Evolutionary conservation across 352 stramenopile species (phyloP), one percentile per base, ranked within the genome.

Genomic region (Pythium coloratum): DNA sequence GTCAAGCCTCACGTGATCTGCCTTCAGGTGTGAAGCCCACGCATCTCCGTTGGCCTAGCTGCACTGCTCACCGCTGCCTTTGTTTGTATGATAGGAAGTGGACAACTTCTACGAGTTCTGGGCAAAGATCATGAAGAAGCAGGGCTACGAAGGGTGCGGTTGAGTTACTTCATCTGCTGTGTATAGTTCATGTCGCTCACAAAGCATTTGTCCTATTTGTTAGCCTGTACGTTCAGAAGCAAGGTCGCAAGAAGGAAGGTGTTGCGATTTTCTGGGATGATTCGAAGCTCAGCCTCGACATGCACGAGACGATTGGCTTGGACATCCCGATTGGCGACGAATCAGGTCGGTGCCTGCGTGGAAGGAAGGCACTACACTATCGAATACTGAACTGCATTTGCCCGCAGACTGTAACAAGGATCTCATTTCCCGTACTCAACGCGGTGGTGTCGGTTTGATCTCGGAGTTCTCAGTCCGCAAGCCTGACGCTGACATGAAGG

Each of bases 61-160:
- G 10, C 36, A 14, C 6, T 42, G 3, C 51, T 34, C 4, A 6
- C 20, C 20, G 44, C 26, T 16, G 20, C 20, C 9, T n/a, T 42
- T 46, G 42, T 49, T 51, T 1, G 13, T 59, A 1, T 10, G 13
- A 36, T 59, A 94, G 87, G 87, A 95, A 81, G 82, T 88, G 12
- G 87, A 95, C 67, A 75, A 90, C 13, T 93, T 90, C 55, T 59
- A 80, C 10, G 75, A 85, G 49, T 95, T 95, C 58, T 95, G 87
- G 87, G 67, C 66, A 0, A 69, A 26, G 2, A 72, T 70, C 63
- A 90, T 95, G 81, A 56, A 76, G 46, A 71, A 71, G 1, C 66
- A 88, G 8, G 87, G 84, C 68, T 95, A 92, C 55, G 55, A 71
- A 26, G 83, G 87, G 87, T 94, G 56, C 6, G n/a, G 6, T 33